phyloP scores from a whole-genome alignment of 2,329 filamentous ascomycete genomes.

The Balansia obtecta region DNA sequence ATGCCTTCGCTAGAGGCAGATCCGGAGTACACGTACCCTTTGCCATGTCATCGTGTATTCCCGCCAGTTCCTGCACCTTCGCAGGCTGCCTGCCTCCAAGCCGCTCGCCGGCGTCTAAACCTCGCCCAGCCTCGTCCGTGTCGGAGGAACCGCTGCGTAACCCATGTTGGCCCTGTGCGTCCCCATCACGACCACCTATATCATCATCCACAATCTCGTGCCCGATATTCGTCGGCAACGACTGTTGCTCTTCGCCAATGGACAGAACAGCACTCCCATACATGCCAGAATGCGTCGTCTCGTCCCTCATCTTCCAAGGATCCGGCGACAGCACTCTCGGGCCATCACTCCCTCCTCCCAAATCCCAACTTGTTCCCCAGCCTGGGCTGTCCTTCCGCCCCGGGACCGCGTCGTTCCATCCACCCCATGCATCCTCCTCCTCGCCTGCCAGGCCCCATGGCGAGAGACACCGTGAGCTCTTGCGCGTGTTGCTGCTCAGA shows the following conservation, averaged over 20 bases:
- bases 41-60: conserved; percentile 35
- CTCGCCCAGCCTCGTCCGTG: conserved; percentile 4
- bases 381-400: conserved; percentile 2
- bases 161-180: neutral
- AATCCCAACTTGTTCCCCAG: conserved; percentile 12
- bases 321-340: conserved; percentile 16
- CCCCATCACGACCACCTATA: neutral
- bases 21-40: conserved; percentile 7
- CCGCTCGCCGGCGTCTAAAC: conserved; percentile 7
- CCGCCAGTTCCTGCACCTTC: conserved; percentile 38
- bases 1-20: neutral
- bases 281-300: conserved; percentile 6
- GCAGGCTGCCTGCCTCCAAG: conserved; percentile 18
- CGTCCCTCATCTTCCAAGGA: conserved; percentile 12
- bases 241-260: conserved; percentile 10
- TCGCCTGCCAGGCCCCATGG: conserved; percentile 15
- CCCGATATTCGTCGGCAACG: neutral
- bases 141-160: conserved; percentile 11
- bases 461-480: conserved; percentile 11
- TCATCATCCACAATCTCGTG: no score
- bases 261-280: conserved; percentile 17
- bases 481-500: conserved; percentile 14
- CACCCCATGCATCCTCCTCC: conserved; percentile 23
- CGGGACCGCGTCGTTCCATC: conserved; percentile 20
- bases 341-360: conserved; percentile 19